phyloP scores from a whole-genome alignment of 2,329 filamentous ascomycete species.

The Aspergillus floridensis region DNA sequence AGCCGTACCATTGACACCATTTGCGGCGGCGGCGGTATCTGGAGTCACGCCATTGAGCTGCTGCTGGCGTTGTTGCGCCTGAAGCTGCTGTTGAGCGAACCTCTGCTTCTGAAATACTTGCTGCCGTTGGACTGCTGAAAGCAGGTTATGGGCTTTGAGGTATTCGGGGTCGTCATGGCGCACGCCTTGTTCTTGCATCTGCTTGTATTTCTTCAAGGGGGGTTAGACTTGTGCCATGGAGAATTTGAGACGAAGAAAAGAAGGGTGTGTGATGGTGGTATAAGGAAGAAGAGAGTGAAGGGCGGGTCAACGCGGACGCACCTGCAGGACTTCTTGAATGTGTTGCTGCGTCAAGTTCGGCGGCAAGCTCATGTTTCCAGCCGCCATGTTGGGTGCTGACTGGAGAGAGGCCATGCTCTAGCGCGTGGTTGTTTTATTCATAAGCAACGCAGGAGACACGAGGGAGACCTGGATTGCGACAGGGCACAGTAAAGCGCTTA shows the following conservation, averaged over 20 bases:
- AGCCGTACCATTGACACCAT: slow-evolving; percentile 44
- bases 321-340: slow-evolving; percentile 67
- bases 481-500: slow-evolving; percentile 19
- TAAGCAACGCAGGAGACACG: slow-evolving; percentile 24
- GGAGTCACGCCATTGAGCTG: slow-evolving; percentile 43
- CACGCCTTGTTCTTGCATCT: slow-evolving; percentile 83
- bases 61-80: slow-evolving; percentile 44
- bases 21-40: slow-evolving; percentile 30
- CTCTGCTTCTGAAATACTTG: slow-evolving; percentile 59
- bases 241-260: background rate
- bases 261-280: background rate
- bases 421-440: slow-evolving; percentile 31
- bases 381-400: slow-evolving; percentile 65
- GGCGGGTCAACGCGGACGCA: slow-evolving; percentile 28
- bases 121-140: slow-evolving; percentile 66
- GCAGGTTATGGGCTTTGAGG: slow-evolving; percentile 74
- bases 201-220: slow-evolving; percentile 71
- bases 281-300: slow-evolving; percentile 2
- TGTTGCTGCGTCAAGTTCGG: slow-evolving; percentile 71
- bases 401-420: slow-evolving; percentile 77
- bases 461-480: slow-evolving; percentile 19
- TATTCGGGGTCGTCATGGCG: slow-evolving; percentile 81
- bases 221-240: slow-evolving; percentile 35
- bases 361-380: slow-evolving; percentile 62
- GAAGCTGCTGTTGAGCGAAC: slow-evolving; percentile 41